phyloP scores from a whole-genome alignment of 495 filamentous ascomycete genomes.

The Penicillium robsamsonii region DNA sequence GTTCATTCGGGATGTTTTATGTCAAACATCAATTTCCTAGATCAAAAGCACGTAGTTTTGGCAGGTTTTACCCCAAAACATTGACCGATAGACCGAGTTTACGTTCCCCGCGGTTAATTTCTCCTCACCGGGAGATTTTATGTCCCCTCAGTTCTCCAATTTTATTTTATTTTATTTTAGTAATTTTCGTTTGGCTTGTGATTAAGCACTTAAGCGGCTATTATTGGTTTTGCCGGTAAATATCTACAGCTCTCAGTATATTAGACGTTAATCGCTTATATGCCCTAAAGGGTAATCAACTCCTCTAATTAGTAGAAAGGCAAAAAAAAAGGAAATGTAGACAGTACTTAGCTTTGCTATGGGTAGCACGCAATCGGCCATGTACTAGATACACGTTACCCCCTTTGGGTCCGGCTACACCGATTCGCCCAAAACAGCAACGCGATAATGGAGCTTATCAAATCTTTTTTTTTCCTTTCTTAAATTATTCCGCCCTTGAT shows the following conservation, averaged over 20 bases:
- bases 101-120: slow-evolving; percentile 25
- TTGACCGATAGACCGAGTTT: slow-evolving; percentile 1
- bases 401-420: slow-evolving; percentile 29
- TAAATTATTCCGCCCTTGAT: slow-evolving; percentile 13
- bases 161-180: slow-evolving; percentile 7
- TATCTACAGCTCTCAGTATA: neutral
- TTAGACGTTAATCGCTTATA: neutral
- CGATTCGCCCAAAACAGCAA: slow-evolving; percentile 47
- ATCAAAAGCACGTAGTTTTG: too few relatives aligned
- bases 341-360: neutral
- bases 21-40: neutral
- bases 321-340: neutral
- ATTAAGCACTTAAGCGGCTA: neutral
- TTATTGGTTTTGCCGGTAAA: neutral
- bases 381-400: slow-evolving; percentile 3
- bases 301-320: slow-evolving; percentile 1
- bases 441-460: slow-evolving; percentile 21
- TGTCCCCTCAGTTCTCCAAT: slow-evolving; percentile 31
- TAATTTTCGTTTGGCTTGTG: slow-evolving; percentile 7
- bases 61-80: slow-evolving; percentile 1
- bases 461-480: slow-evolving; percentile 27
- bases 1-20: neutral
- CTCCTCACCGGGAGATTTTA: slow-evolving; percentile 31
- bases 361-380: slow-evolving; percentile 3
- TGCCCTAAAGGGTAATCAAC: neutral